A percentile compares a stretch with the other conserved stretches of the same genome.
Conservation (phyloP, 306 rosid genomes). For the Quercus alba region DNA sequence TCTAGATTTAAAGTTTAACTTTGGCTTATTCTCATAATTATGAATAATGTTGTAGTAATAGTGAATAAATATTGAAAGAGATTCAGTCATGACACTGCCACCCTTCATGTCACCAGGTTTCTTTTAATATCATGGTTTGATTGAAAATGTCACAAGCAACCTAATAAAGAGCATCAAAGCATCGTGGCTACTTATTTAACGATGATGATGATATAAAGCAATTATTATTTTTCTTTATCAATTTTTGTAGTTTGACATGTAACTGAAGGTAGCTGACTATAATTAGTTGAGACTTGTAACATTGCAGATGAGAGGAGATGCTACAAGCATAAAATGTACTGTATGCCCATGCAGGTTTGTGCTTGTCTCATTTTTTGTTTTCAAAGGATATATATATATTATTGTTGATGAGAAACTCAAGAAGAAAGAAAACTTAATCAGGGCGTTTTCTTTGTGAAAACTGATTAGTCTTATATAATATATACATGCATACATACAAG, state of each 20-base stretch:
- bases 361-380: too few species aligned
- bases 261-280: neutral
- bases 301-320: neutral
- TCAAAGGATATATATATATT: too few species aligned
- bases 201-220: neutral
- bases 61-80: neutral
- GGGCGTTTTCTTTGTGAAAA: too few species aligned
- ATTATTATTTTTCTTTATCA: neutral
- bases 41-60: neutral
- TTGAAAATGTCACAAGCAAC: neutral
- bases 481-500: too few species aligned
- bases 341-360: too few species aligned
- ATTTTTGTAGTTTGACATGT: neutral
- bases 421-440: too few species aligned
- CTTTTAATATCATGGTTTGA: neutral
- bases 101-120: neutral
- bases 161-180: neutral
- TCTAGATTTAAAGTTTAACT: neutral
- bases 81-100: neutral
- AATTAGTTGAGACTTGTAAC: neutral
- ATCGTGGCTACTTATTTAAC: neutral
- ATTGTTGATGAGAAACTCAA: too few species aligned
- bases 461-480: too few species aligned
- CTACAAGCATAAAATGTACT: too few species aligned
- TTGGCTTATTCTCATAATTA: neutral